Evolutionary conservation across 2,329 filamentous ascomycete genomes (phyloP), one percentile per base, ranked within the genome.

Genomic region (Stagonosporopsis tanaceti): DNA sequence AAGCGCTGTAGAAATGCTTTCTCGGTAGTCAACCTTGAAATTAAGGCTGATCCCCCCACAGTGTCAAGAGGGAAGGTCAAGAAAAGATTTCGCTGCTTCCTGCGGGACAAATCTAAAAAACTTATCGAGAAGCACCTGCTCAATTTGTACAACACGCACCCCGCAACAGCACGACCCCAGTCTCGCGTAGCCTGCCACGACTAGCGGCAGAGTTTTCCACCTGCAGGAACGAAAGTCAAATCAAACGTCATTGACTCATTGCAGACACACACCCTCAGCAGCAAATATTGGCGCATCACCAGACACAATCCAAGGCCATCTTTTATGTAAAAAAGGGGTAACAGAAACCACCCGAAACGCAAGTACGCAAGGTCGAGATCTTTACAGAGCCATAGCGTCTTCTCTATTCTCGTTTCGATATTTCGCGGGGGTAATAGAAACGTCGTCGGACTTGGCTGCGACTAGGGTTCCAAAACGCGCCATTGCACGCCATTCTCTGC

Each of bases 301-400:
- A 64, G 64, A 61, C 59, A 39, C 41, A 50, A 42, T 55, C 48
- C 41, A 35, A 47, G 32, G 52, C 62, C 38, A 48, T 11, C 15
- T 53, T 61, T 72, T 68, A 71, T 44, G 64, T 72, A 71, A 71
- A 68, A 53, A 53, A 57, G 63, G 65, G 68, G 68, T 71, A 70
- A 71, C 47, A 68, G 61, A 67, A 71, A 71, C 60, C 39, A 50
- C 30, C 44, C 58, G 48, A 48, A 53, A 57, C 62, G 57, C 59
- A 51, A 51, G 47, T 41, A 45, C 57, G 45, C 42, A 47, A 52
- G 42, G 40, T 52, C 61, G 53, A 53, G 48, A 62, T 66, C 54
- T 56, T 51, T 52, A 55, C 46, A 54, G 59, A 53, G 60, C 59
- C 61, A 62, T 51, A 58, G 60, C 52, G 59, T 60, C 55, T 67